Evolutionary conservation across 305 asterid species (phyloP), one percentile per base, ranked within the genome.

Genomic region (Solanum hybrid): DNA sequence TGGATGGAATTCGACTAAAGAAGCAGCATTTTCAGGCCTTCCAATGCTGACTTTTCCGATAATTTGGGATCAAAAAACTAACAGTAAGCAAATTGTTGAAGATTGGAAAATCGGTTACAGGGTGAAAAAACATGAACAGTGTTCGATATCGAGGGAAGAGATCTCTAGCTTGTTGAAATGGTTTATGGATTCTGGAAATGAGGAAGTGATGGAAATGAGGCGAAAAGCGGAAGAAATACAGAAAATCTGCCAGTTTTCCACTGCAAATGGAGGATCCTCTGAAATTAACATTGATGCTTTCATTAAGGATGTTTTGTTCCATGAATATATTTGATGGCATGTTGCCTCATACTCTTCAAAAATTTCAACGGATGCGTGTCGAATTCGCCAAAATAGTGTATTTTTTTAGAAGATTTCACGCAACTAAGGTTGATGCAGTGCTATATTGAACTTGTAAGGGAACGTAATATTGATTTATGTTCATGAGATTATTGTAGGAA

Each of bases 61-160:
- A 2, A 4, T 87, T 1, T 93, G 92, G 93, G 97, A 95, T 77
- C 96, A 95, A 37, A 33, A 69, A 8, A 91, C 93, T 2, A 93
- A 94, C 76, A 89, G 95, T 46, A 93, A 92, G 90, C 73, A 89
- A 83, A 90, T 95, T 67, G 94, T 92, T 64, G 92, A 91, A 11
- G 97, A 92, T 20, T 95, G 97, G 97, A 89, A 81, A 92, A 89
- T 92, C 6, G 97, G 97, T 61, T n/a, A 91, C 92, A 91, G 90
- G 61, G 92, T 90, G 89, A 87, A 87, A 93, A 87, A 89, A 86
- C 91, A 90, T 3, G 92, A 86, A 1, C 93, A 77, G 5, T 12
- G 86, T 28, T 88, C 93, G 92, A 91, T 94, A 87, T 82, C 37
- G 20, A 91, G 90, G 89, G 95, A 90, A 37, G 94, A 93, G 87